Base-by-base conservation (phyloP, 176 grass and related monocot species). In the Puya raimondii region DNA sequence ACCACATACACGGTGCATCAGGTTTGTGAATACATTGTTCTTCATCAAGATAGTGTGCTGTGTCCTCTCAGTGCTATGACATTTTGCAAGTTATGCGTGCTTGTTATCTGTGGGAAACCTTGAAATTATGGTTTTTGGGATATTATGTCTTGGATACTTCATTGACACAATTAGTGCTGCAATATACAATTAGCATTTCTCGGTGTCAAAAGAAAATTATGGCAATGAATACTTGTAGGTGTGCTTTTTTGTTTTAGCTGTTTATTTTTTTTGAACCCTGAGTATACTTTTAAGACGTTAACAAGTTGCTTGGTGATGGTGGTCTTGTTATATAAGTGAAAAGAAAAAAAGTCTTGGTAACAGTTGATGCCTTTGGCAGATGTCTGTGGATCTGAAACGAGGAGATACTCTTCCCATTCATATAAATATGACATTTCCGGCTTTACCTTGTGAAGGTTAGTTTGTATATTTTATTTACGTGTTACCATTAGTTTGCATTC, bases 321-420 rank as follows among this genome's bases (percentile, higher is more conserved):
- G 23, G 22, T 48, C 3, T 42, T n/a, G 4, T 11, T 18, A 25
- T 12, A 15, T 13, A 20, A 21, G 11, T 25, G 22, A 53, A 53
- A 18, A 59, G 10, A 29, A 17, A 10, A 29, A 8, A 18, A 61
- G 56, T 61, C n/a, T 61, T 61, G 56, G 17, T 12, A 54, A 64
- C 3, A 53, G 69, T 74, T 78, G 50, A 26, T 78, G 51, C 12
- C 3, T 80, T 79, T 23, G 77, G 71, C 80, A 99, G 89, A 99
- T 99, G 94, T 99, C 94, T 59, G 94, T 99, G 74, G 94, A 93
- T 99, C 48, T 93, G 49, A 93, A 99, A 76, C 76, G 89, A 84
- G 89, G 89, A 83, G 89, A 99, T 85, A 99, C 80, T 70, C 82
- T 99, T 72, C 87, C 89, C 2, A 97, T 97, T 84, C 75, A 97